These are phyloP conservation scores for Acanthamoeba healyi DNA, from an alignment of 208 protist species.

Conservation along the genomic window DNA sequence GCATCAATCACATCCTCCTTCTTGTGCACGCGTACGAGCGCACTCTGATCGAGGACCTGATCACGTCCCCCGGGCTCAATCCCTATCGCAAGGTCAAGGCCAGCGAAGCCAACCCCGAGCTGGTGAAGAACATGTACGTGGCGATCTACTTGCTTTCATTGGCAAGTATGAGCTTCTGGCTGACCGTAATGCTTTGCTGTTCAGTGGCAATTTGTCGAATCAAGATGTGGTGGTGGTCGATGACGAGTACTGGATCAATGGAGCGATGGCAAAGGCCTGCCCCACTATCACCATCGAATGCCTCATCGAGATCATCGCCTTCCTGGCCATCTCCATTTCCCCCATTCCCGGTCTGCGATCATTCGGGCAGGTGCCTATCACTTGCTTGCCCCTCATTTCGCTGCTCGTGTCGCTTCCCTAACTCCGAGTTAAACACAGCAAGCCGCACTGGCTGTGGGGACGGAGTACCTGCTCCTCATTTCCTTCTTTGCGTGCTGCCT, in stretches of 20 bases:
- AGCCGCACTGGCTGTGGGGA: constrained; percentile 32
- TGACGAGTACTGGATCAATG: constrained; percentile 63
- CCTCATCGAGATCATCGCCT: constrained; percentile 62
- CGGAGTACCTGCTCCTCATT: constrained; percentile 57
- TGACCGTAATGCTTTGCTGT: too few species aligned
- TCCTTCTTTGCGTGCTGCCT: constrained; percentile 64
- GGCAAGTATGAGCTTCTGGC: too few species aligned
- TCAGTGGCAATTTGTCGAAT: background rate
- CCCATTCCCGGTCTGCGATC: constrained; percentile 37
- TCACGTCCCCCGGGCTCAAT: background rate
- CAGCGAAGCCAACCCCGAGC: constrained; percentile 15
- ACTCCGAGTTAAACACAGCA: background rate
- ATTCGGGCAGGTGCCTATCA: constrained; percentile 2
- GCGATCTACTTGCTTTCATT: too few species aligned
- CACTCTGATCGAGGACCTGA: constrained; percentile 58
- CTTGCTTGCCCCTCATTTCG: background rate
- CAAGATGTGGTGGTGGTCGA: constrained; percentile 60
- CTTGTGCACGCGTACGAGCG: constrained; percentile 49
- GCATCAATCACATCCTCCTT: constrained; percentile 64
- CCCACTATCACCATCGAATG: constrained; percentile 57
- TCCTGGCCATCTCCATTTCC: constrained; percentile 61
- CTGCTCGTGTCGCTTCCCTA: background rate
- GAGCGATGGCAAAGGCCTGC: constrained; percentile 62
- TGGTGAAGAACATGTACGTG: background rate
- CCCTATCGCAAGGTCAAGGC: constrained; percentile 56